Conservation (phyloP, 306 rosid species). For the Castanea mollissima region DNA sequence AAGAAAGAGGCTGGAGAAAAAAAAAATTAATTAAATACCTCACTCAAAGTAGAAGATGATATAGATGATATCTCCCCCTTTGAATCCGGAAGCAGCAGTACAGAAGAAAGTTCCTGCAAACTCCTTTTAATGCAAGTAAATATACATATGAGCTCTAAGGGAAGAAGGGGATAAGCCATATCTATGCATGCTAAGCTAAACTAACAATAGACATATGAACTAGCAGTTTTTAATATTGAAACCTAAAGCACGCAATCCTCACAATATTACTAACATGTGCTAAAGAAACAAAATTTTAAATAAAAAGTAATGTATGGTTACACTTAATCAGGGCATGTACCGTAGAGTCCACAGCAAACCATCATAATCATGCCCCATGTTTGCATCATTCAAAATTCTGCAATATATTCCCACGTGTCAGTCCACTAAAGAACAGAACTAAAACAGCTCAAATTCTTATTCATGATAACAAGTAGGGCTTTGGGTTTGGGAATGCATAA, state of each 20-base stretch:
- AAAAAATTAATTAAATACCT: constrained; percentile 36
- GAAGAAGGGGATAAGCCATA: constrained; percentile 16
- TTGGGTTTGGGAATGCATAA: not conserved
- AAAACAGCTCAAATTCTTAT: not conserved
- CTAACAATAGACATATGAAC: constrained; percentile 5
- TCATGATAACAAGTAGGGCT: not conserved
- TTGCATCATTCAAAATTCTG: constrained; percentile 88
- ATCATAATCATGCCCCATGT: constrained; percentile 71
- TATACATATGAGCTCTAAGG: constrained; percentile 32
- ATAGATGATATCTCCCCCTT: constrained; percentile 33
- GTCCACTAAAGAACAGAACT: constrained; percentile 9
- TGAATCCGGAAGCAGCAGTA: constrained; percentile 54
- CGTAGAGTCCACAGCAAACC: constrained; percentile 87
- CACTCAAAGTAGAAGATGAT: constrained; percentile 41
- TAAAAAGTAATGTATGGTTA: constrained; percentile 15
- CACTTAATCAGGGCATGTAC: constrained; percentile 43
- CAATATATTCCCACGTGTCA: constrained; percentile 37
- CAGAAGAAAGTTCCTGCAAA: constrained; percentile 81
- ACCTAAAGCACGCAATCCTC: constrained; percentile 11
- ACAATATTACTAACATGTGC: constrained; percentile 15
- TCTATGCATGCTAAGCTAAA: constrained; percentile 8
- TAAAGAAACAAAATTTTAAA: constrained; percentile 11
- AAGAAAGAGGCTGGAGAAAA: constrained; percentile 9
- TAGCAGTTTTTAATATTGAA: not conserved
- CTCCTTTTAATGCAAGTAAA: constrained; percentile 57